These are phyloP conservation scores for Gossypium laxum DNA, from an alignment of 441 rosid species.

Conservation along the genomic window DNA sequence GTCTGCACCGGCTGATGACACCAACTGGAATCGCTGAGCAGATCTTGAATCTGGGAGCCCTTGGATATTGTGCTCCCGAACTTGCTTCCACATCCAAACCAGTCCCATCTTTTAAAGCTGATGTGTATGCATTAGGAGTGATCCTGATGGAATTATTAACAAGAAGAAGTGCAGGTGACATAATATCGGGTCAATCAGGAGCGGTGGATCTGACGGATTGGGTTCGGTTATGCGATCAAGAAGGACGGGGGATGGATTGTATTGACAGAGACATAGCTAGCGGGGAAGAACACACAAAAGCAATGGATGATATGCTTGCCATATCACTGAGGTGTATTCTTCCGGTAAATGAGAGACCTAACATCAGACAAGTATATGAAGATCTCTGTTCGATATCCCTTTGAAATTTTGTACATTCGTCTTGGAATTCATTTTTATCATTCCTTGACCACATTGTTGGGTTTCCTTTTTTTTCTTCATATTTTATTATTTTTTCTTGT, in stretches of 20 bases:
- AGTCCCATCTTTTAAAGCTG: slow-evolving; percentile 55
- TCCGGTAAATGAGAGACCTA: slow-evolving; percentile 81
- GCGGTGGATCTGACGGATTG: slow-evolving; percentile 88
- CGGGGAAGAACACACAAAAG: slow-evolving; percentile 67
- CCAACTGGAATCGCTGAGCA: slow-evolving; percentile 75
- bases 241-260: slow-evolving; percentile 87
- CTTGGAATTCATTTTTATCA: slow-evolving; percentile 46
- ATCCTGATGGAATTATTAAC: slow-evolving; percentile 83
- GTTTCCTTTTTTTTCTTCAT: slow-evolving; percentile 5
- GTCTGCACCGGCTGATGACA: slow-evolving; percentile 81
- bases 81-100: slow-evolving; percentile 58
- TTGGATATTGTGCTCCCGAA: slow-evolving; percentile 85
- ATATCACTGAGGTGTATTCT: slow-evolving; percentile 74
- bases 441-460: slow-evolving; percentile 40
- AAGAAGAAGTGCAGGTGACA: slow-evolving; percentile 79
- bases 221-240: slow-evolving; percentile 71
- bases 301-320: slow-evolving; percentile 83
- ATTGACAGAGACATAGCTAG: slow-evolving; percentile 75
- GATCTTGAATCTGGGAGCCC: slow-evolving; percentile 72
- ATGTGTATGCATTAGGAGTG: slow-evolving; percentile 82
- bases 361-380: slow-evolving; percentile 70
- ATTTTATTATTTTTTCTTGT: slow-evolving; percentile 12
- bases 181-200: slow-evolving; percentile 87
- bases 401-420: slow-evolving; percentile 70
- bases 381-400: slow-evolving; percentile 53